These are phyloP conservation scores for Peziza echinospora DNA, from an alignment of 495 filamentous ascomycete species.

Conservation along the genomic window DNA sequence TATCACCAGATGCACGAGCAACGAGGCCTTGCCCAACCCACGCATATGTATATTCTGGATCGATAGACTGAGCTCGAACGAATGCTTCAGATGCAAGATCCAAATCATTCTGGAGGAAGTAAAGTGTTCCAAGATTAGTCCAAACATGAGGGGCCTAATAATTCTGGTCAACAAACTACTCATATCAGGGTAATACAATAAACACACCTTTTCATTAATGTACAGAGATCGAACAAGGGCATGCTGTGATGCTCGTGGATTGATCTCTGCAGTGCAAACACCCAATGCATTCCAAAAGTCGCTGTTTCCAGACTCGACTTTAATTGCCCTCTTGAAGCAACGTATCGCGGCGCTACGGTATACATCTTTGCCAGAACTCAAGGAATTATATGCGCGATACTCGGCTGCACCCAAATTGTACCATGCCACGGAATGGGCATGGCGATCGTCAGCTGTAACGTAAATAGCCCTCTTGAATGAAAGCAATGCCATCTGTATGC, in stretches of 20 bases:
- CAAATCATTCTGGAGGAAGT: conserved; percentile 60
- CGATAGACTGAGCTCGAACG: conserved; percentile 71
- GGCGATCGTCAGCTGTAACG: conserved; percentile 46
- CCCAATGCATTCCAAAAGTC: conserved; percentile 98
- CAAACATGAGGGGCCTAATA: conserved; percentile 50
- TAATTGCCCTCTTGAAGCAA: conserved; percentile 92
- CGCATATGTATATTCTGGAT: conserved; percentile 76
- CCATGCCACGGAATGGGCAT: conserved; percentile 89
- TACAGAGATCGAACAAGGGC: conserved; percentile 79
- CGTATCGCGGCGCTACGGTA: conserved; percentile 40
- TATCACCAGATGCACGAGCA: conserved; percentile 49
- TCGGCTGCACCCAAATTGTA: conserved; percentile 95
- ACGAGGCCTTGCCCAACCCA: conserved; percentile 88
- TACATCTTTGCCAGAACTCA: conserved; percentile 27
- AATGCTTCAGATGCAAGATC: conserved; percentile 75
- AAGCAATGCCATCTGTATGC: conserved; percentile 48
- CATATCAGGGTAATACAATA: not conserved
- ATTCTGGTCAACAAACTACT: not conserved
- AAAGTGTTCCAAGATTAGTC: conserved; percentile 78
- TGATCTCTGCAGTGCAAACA: conserved; percentile 64
- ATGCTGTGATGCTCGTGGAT: conserved; percentile 78
- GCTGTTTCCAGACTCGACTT: conserved; percentile 79
- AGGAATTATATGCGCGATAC: conserved; percentile 44
- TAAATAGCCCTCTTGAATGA: conserved; percentile 72
- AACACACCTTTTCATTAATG: conserved; percentile 47